Evolutionary conservation across 352 stramenopile species (phyloP).

Genomic region (Bremia lactucae): DNA sequence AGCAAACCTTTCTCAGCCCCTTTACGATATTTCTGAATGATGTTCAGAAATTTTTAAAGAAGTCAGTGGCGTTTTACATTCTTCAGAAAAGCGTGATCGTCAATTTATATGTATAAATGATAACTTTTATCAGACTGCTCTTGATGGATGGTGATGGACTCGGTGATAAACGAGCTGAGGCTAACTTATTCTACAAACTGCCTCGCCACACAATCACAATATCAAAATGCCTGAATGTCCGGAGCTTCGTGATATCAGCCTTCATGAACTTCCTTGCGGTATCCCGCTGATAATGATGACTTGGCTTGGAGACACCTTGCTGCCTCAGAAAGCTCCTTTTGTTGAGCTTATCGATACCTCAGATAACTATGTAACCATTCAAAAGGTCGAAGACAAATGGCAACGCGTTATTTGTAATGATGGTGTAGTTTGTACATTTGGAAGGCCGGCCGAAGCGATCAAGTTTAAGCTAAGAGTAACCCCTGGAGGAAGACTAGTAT

Average conservation of each 20-base stretch:
- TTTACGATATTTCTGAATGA: too few relatives aligned
- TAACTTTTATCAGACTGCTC: too few relatives aligned
- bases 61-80: too few relatives aligned
- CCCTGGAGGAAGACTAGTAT: background rate
- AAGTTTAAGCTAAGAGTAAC: background rate
- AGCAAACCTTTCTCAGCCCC: too few relatives aligned
- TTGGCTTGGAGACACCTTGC: conserved; percentile 7
- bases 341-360: background rate
- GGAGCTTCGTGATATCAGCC: too few relatives aligned
- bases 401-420: background rate
- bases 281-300: background rate
- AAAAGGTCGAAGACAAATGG: background rate
- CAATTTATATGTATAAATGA: too few relatives aligned
- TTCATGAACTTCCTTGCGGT: background rate
- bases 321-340: conserved; percentile 6
- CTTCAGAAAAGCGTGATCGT: too few relatives aligned
- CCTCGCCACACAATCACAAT: background rate
- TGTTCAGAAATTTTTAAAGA: too few relatives aligned
- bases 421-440: background rate
- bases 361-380: background rate
- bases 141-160: too few relatives aligned
- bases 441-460: background rate
- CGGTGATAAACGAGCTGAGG: too few relatives aligned
- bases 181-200: background rate
- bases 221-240: too few relatives aligned